Base-by-base conservation (phyloP, 1,284 basidiomycete genomes). In the Sanguinoderma infundibulare region DNA sequence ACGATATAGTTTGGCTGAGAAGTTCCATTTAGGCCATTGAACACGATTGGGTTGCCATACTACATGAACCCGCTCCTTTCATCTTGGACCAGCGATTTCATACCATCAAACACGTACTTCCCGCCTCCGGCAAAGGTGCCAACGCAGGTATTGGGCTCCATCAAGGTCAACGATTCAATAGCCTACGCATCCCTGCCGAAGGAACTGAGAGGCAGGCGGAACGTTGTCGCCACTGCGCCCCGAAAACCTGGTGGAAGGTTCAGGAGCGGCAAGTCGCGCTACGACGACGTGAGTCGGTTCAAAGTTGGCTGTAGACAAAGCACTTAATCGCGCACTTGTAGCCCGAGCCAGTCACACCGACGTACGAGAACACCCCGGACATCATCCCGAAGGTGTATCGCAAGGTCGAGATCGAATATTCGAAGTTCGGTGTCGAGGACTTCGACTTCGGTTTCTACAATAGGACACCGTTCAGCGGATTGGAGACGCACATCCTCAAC, bases 401-500 rank as follows among this genome's bases (percentile, higher is more conserved):
- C 47, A 90, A 91, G 71, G 95, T 98, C 42, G 95, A 98, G 75
- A 99, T 99, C 72, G 95, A 98, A 76, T 99, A 99, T 75, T 97
- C 95, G 51, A 95, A 95, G 70, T 99, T 99, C 69, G 97, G 97
- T n/a, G 94, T 98, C 28, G 97, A 97, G 74, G 97, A 99, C 76
- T 99, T 99, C 72, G 98, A 99, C 75, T 99, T 99, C 72, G 96
- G 95, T 1, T 98, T 94, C 73, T 98, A 95, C 77, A 98, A 98
- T 75, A 89, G 87, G 71, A 98, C 98, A 0, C 75, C 84, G 28
- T 96, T 88, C 72, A 96, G 94, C 61, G 98, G 98, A 4, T 83
- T 99, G 53, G 98, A 99, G 77, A 98, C 97, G 1, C 95, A 99
- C 73, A 98, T 99, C 63, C 82, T 94, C 56, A 98, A 98, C 75